phyloP scores from a whole-genome alignment of 2,329 filamentous ascomycete species.

The Hypoxylon sp. region DNA sequence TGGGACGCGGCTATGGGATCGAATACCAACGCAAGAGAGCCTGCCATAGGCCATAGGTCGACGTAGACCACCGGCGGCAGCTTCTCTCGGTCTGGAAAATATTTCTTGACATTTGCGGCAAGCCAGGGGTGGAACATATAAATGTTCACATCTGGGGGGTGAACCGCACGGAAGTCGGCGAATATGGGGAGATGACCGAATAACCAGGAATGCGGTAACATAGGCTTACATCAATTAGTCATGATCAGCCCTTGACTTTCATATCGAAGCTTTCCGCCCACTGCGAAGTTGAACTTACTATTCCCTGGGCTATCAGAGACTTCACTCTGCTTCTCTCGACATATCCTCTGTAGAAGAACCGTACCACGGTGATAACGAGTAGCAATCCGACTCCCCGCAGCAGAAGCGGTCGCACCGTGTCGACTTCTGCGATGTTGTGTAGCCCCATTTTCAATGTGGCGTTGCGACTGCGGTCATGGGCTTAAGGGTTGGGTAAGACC shows the following conservation, averaged over 20 bases:
- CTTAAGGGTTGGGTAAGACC: neutral
- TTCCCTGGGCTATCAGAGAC: slow-evolving; percentile 47
- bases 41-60: slow-evolving; percentile 51
- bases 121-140: slow-evolving; percentile 50
- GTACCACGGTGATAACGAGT: slow-evolving; percentile 33
- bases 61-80: slow-evolving; percentile 51
- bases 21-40: slow-evolving; percentile 41
- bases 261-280: neutral
- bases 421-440: neutral
- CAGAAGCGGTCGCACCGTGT: slow-evolving; percentile 28
- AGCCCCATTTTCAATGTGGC: slow-evolving; percentile 13
- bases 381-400: slow-evolving; percentile 43
- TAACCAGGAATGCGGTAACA: slow-evolving; percentile 51
- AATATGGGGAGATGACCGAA: slow-evolving; percentile 51
- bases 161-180: slow-evolving; percentile 44
- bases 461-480: neutral
- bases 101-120: slow-evolving; percentile 44
- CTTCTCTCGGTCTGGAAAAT: slow-evolving; percentile 48
- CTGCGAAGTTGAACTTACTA: slow-evolving; percentile 45
- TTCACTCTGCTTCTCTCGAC: slow-evolving; percentile 40
- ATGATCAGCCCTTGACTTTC: neutral
- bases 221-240: slow-evolving; percentile 46
- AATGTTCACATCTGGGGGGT: slow-evolving; percentile 50
- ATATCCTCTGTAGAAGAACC: slow-evolving; percentile 50
- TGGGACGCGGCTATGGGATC: slow-evolving; percentile 48